phyloP scores from a whole-genome alignment of 164 flowering plant genomes.

The Liquidambar formosana region DNA sequence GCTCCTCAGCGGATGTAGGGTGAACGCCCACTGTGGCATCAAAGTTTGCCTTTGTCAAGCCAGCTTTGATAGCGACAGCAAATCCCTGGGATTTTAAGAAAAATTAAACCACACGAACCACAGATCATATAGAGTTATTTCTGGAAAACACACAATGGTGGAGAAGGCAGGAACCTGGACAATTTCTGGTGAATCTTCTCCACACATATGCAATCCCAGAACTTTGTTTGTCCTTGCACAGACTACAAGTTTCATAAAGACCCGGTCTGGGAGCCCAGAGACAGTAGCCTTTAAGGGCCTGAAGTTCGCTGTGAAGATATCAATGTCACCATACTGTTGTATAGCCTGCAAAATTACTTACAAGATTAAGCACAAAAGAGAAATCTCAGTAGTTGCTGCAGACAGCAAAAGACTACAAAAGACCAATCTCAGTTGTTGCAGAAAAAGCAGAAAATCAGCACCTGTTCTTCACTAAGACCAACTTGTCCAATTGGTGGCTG shows the following conservation, averaged over 20 bases:
- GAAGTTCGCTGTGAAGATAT: slow-evolving; percentile 84
- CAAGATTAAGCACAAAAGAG: neutral
- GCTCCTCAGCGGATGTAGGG: slow-evolving; percentile 92
- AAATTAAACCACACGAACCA: slow-evolving; percentile 13
- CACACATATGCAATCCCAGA: slow-evolving; percentile 91
- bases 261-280: slow-evolving; percentile 91
- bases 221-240: slow-evolving; percentile 84
- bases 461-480: slow-evolving; percentile 97
- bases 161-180: slow-evolving; percentile 61
- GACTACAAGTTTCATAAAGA: slow-evolving; percentile 89
- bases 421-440: slow-evolving; percentile 3
- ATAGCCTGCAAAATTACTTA: slow-evolving; percentile 58
- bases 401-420: too few species aligned
- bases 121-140: slow-evolving; percentile 1
- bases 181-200: slow-evolving; percentile 89
- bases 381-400: slow-evolving; percentile 6
- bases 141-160: neutral
- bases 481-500: slow-evolving; percentile 98
- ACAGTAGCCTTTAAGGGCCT: slow-evolving; percentile 92
- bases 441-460: slow-evolving; percentile 16
- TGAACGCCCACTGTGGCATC: slow-evolving; percentile 95
- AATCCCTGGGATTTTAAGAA: slow-evolving; percentile 62
- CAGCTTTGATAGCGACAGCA: slow-evolving; percentile 94
- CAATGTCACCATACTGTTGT: slow-evolving; percentile 75
- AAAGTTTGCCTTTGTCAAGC: slow-evolving; percentile 89